phyloP scores from a whole-genome alignment of 2,329 filamentous ascomycete species.

The Pseudocercospora pini-densiflorae region DNA sequence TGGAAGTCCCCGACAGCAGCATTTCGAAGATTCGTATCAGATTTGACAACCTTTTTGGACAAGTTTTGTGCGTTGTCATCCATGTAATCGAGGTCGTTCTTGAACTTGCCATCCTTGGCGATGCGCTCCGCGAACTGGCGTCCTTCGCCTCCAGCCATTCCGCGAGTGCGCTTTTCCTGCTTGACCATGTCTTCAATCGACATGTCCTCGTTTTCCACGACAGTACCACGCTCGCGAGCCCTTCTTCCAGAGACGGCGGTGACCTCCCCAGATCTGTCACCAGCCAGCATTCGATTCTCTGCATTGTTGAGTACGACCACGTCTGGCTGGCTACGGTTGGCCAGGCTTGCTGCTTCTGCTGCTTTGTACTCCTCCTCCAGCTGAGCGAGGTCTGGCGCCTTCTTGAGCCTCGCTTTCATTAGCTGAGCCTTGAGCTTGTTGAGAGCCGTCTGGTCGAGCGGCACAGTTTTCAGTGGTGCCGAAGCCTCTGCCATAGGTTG shows the following conservation, averaged over 20 bases:
- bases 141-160: constrained; percentile 70
- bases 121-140: constrained; percentile 87
- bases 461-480: constrained; percentile 53
- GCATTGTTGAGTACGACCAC: constrained; percentile 83
- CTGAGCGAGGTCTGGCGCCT: constrained; percentile 72
- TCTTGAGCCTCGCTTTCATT: constrained; percentile 91
- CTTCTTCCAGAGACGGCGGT: constrained; percentile 78
- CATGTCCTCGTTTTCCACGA: constrained; percentile 95
- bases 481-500: constrained; percentile 61
- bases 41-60: constrained; percentile 84
- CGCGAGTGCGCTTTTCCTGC: constrained; percentile 85
- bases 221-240: constrained; percentile 79
- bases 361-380: constrained; percentile 84
- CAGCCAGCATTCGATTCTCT: constrained; percentile 87
- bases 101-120: constrained; percentile 88
- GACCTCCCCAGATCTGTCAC: constrained; percentile 74
- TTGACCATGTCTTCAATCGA: constrained; percentile 95
- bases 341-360: constrained; percentile 66
- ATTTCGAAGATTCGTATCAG: constrained; percentile 85
- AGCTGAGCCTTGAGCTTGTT: constrained; percentile 92
- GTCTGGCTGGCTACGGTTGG: constrained; percentile 62
- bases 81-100: constrained; percentile 93
- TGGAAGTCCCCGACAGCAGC: constrained; percentile 86
- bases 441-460: constrained; percentile 75
- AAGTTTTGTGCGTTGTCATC: constrained; percentile 95